phyloP scores from a whole-genome alignment of 1,284 basidiomycete species.

The Xerocomus nothofagi region DNA sequence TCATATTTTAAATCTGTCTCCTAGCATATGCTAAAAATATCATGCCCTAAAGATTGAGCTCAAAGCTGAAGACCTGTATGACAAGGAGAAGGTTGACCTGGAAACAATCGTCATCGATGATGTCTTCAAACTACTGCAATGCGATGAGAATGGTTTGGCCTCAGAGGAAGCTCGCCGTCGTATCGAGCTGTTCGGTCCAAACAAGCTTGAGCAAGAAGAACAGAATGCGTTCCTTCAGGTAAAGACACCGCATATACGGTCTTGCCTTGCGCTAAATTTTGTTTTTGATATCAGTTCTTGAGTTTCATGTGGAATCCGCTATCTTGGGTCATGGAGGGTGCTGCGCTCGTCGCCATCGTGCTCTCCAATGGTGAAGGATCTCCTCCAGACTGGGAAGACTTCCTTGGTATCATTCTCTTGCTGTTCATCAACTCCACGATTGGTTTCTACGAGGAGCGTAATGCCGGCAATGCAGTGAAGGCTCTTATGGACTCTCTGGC shows the following conservation, averaged over 20 bases:
- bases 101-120: slow-evolving; percentile 97
- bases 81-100: slow-evolving; percentile 98
- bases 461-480: slow-evolving; percentile 98
- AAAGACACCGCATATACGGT: neutral
- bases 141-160: slow-evolving; percentile 77
- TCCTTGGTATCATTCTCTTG: slow-evolving; percentile 92
- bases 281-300: slow-evolving; percentile 67
- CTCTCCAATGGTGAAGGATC: slow-evolving; percentile 89
- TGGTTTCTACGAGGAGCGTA: slow-evolving; percentile 97
- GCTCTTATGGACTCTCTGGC: slow-evolving; percentile 99
- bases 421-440: slow-evolving; percentile 95
- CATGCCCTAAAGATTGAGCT: slow-evolving; percentile 70
- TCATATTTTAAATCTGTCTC: slow-evolving; percentile 8
- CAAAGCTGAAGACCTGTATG: slow-evolving; percentile 93
- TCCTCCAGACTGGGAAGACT: slow-evolving; percentile 96
- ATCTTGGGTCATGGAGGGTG: slow-evolving; percentile 99
- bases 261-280: neutral
- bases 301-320: slow-evolving; percentile 99
- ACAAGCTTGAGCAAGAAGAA: slow-evolving; percentile 91
- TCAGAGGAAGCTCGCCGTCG: slow-evolving; percentile 79
- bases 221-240: slow-evolving; percentile 87
- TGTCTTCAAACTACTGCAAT: slow-evolving; percentile 95
- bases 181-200: slow-evolving; percentile 94
- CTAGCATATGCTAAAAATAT: slow-evolving; percentile 1
- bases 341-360: slow-evolving; percentile 93